phyloP scores from a whole-genome alignment of 805 yeast species.

The Candida palmyrensis region DNA sequence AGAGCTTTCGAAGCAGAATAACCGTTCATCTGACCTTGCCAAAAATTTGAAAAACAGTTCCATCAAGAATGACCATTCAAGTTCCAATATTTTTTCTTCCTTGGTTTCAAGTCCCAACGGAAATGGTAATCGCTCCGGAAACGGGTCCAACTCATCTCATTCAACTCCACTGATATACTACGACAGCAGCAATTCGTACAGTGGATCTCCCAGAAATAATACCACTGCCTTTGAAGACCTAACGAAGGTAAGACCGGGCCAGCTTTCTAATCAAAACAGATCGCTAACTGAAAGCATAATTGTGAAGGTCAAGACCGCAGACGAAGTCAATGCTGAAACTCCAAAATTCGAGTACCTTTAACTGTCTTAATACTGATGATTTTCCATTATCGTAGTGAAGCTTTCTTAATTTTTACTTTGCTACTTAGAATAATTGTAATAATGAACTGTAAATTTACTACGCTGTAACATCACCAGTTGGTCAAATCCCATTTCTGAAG shows the following conservation, averaged over 20 bases:
- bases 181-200: constrained; percentile 9
- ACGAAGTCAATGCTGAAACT: constrained; percentile 7
- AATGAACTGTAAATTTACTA: background rate
- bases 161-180: constrained; percentile 13
- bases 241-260: constrained; percentile 23
- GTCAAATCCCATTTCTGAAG: constrained; percentile 62
- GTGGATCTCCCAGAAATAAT: constrained; percentile 18
- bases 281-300: constrained; percentile 32
- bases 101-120: constrained; percentile 14
- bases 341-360: constrained; percentile 15
- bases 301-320: constrained; percentile 9
- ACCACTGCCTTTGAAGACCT: constrained; percentile 26
- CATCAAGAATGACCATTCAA: constrained; percentile 17
- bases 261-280: constrained; percentile 21
- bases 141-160: constrained; percentile 9
- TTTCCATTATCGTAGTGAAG: background rate
- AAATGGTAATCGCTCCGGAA: constrained; percentile 5
- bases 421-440: background rate
- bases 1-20: constrained; percentile 47
- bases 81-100: constrained; percentile 8
- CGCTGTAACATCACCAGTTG: constrained; percentile 45
- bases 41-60: constrained; percentile 36
- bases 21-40: constrained; percentile 42
- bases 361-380: background rate
- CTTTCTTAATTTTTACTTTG: background rate